Evolutionary conservation across 129 eudicot species (phyloP).

Genomic region (Erigeron canadensis): DNA sequence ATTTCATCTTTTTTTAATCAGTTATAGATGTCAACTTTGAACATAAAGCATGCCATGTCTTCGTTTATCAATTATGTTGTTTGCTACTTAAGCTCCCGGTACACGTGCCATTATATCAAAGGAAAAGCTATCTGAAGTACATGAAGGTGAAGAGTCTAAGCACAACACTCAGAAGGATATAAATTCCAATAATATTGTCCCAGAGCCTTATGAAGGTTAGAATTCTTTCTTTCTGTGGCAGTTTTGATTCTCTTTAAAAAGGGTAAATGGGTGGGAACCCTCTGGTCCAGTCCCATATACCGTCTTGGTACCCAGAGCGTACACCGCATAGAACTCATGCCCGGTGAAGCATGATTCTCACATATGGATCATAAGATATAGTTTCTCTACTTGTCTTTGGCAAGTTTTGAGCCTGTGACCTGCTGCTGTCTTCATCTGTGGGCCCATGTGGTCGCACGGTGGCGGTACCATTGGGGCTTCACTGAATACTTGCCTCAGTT

Average conservation of each 20-base stretch:
- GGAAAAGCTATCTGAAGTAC: conserved; percentile 47
- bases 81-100: conserved; percentile 47
- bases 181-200: neutral
- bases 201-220: conserved; percentile 40
- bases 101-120: conserved; percentile 66
- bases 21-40: neutral
- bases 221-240: neutral
- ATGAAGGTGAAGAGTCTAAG: conserved; percentile 31
- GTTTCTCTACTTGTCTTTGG: too few species aligned
- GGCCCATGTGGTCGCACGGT: too few species aligned
- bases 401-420: too few species aligned
- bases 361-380: too few species aligned
- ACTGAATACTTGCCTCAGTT: too few species aligned
- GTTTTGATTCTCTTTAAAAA: neutral
- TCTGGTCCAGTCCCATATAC: too few species aligned
- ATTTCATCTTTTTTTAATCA: conserved; percentile 13
- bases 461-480: too few species aligned
- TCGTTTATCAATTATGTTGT: conserved; percentile 1
- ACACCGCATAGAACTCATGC: too few species aligned
- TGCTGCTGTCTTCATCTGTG: too few species aligned
- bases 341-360: too few species aligned
- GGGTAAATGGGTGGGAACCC: too few species aligned
- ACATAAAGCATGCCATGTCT: neutral
- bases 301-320: too few species aligned
- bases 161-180: conserved; percentile 20